Conservation (phyloP, 192 early-diverging fungal genomes). For the Spinellus fusiger region DNA sequence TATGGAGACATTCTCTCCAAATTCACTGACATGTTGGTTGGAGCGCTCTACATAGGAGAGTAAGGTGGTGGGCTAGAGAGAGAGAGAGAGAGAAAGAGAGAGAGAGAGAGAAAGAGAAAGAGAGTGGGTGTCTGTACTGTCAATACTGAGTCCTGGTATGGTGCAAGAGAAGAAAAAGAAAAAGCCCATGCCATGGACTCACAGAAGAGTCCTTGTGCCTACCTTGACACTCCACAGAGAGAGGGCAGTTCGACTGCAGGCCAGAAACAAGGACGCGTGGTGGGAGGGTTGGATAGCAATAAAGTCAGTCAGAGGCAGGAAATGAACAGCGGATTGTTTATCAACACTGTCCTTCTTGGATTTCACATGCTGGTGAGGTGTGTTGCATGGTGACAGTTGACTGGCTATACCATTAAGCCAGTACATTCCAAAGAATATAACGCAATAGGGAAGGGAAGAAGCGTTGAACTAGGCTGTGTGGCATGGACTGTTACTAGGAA, state of each 20-base stretch:
- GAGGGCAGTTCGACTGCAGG: slow-evolving; percentile 53
- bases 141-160: not conserved
- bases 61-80: slow-evolving; percentile 55
- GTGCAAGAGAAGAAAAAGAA: not conserved
- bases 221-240: slow-evolving; percentile 65
- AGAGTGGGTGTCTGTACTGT: not conserved
- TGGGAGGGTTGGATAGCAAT: slow-evolving; percentile 39
- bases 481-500: not conserved
- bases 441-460: not conserved
- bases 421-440: slow-evolving; percentile 21
- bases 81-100: not conserved
- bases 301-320: slow-evolving; percentile 34
- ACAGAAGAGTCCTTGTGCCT: not conserved
- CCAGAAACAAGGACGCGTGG: slow-evolving; percentile 52
- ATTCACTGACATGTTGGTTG: slow-evolving; percentile 56
- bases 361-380: slow-evolving; percentile 11
- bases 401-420: slow-evolving; percentile 32
- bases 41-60: slow-evolving; percentile 60
- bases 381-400: slow-evolving; percentile 17
- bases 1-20: slow-evolving; percentile 65
- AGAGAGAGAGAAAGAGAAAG: not conserved
- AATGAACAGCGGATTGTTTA: slow-evolving; percentile 8
- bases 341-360: slow-evolving; percentile 22
- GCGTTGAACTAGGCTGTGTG: not conserved
- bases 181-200: not conserved